Conservation (phyloP, 2,329 filamentous ascomycete genomes). For the Biscogniauxia mediterranea region DNA sequence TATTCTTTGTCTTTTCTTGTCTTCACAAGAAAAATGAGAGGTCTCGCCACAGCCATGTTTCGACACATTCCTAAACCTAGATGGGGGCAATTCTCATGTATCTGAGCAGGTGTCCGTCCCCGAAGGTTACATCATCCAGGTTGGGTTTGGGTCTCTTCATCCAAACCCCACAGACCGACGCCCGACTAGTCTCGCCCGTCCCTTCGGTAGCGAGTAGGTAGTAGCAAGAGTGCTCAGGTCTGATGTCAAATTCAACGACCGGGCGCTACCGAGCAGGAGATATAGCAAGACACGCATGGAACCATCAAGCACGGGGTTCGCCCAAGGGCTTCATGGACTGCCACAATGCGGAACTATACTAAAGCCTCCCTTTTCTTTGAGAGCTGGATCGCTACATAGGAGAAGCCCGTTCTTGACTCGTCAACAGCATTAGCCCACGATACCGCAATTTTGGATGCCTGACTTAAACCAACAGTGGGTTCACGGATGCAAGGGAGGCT, state of each 20-base stretch:
- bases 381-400: neutral
- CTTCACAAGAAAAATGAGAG: too few relatives aligned
- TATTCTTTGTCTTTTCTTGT: too few relatives aligned
- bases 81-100: conserved; percentile 1
- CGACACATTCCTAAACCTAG: neutral
- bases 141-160: conserved; percentile 16
- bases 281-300: conserved; percentile 8
- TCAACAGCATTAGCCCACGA: neutral
- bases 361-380: neutral
- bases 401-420: neutral
- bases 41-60: too few relatives aligned
- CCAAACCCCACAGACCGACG: conserved; percentile 21
- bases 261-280: conserved; percentile 13
- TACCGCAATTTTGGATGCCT: neutral
- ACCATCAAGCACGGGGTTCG: neutral
- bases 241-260: conserved; percentile 22
- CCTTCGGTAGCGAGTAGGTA: conserved; percentile 22
- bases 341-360: neutral
- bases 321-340: neutral
- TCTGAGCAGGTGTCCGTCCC: conserved; percentile 13
- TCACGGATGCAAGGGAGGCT: neutral
- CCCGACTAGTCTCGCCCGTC: conserved; percentile 24
- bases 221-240: conserved; percentile 10
- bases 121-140: conserved; percentile 20
- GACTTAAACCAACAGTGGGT: neutral